Evolutionary conservation across 2,329 filamentous ascomycete species (phyloP).

Genomic region (Davidsoniella australis): DNA sequence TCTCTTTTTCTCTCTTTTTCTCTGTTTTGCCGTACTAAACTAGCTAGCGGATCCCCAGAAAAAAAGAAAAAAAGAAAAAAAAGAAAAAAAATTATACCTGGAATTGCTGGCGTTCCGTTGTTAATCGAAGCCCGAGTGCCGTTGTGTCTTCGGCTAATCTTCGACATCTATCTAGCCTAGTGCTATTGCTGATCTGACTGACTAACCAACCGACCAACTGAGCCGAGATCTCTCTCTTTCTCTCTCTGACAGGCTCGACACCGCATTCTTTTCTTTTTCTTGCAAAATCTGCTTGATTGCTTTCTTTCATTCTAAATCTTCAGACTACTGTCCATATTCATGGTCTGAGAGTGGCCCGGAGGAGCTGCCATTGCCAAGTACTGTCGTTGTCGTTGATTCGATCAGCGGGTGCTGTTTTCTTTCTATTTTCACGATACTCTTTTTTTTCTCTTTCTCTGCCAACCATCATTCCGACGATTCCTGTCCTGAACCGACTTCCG

Average conservation of each 20-base stretch:
- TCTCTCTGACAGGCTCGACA: background rate
- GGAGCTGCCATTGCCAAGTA: background rate
- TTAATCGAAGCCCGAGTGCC: background rate
- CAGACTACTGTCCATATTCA: background rate
- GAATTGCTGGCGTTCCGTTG: background rate
- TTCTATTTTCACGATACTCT: background rate
- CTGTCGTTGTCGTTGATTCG: background rate
- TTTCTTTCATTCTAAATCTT: background rate
- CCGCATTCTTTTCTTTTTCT: background rate
- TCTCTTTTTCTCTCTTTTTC: background rate
- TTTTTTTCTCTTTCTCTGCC: background rate
- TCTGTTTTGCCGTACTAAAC: background rate
- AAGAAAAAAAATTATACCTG: slow-evolving; percentile 5
- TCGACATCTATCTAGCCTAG: background rate
- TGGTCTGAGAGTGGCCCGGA: slow-evolving; percentile 1
- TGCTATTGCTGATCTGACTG: background rate
- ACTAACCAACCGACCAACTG: background rate
- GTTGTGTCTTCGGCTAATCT: background rate
- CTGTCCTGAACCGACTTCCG: background rate
- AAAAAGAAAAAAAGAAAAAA: slow-evolving; percentile 5
- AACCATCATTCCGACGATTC: background rate
- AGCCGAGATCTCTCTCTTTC: background rate
- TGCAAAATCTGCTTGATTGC: background rate
- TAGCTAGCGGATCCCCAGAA: background rate
- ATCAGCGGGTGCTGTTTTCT: slow-evolving; percentile 11